A percentile compares a stretch with the other conserved stretches of the same genome.
These are phyloP conservation scores for Mucor lusitanicus DNA, from an alignment of 371 early-diverging fungal species.

Conservation along the genomic window DNA sequence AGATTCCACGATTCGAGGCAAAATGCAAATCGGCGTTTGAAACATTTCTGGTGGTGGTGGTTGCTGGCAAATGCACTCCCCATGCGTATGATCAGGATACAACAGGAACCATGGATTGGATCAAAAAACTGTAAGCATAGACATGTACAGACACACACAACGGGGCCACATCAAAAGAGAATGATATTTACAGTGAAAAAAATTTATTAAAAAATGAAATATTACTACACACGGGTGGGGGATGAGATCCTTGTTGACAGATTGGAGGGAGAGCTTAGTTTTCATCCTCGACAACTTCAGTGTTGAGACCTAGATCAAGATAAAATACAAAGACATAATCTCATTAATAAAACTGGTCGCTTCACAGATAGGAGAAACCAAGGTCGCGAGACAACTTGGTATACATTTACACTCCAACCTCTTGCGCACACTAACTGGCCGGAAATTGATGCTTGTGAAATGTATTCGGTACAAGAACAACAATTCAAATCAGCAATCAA, in stretches of 20 bases:
- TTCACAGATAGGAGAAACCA: conserved; percentile 34
- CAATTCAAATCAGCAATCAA: neutral
- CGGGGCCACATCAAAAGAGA: too few relatives aligned
- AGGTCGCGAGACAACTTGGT: conserved; percentile 7
- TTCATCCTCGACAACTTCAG: conserved; percentile 16
- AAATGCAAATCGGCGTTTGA: too few relatives aligned
- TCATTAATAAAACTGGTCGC: conserved; percentile 10
- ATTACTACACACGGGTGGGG: neutral
- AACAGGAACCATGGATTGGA: too few relatives aligned
- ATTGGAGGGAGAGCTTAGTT: neutral
- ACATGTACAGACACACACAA: too few relatives aligned
- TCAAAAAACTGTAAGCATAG: too few relatives aligned
- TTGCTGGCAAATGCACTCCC: too few relatives aligned
- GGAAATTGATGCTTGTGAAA: conserved; percentile 6
- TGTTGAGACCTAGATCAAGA: conserved; percentile 12
- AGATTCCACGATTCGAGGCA: too few relatives aligned
- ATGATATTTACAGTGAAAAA: neutral
- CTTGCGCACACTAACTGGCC: conserved; percentile 29
- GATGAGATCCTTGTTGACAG: neutral
- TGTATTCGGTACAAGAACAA: neutral
- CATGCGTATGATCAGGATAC: too few relatives aligned
- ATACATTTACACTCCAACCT: conserved; percentile 31
- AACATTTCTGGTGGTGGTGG: too few relatives aligned
- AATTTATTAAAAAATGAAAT: neutral
- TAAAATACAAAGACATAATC: neutral